Percentiles rank a stretch among this genome's conserved stretches.
These are phyloP conservation scores for Daucus carota DNA, from an alignment of 129 eudicot genomes.

Conservation along the genomic window DNA sequence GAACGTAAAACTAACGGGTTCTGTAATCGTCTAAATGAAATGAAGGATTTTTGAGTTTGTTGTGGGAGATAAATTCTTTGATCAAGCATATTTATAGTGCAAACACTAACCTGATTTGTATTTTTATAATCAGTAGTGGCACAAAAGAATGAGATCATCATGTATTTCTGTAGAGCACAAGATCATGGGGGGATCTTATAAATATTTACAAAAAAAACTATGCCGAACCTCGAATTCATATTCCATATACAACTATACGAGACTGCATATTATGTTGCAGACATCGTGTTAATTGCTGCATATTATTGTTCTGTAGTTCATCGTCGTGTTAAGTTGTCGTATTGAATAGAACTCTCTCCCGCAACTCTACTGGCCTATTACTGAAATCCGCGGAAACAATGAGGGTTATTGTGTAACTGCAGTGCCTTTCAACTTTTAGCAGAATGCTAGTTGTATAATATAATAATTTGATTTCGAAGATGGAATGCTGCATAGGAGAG, in stretches of 20 bases:
- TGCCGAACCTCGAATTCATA: neutral
- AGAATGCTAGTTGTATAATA: neutral
- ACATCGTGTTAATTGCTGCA: neutral
- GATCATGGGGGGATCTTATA: constrained; percentile 8
- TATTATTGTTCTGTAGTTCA: neutral
- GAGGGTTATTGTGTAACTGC: neutral
- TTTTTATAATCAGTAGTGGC: neutral
- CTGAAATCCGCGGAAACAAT: neutral
- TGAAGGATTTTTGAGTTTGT: neutral
- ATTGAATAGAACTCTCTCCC: neutral
- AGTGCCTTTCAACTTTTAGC: neutral
- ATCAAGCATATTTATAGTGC: neutral
- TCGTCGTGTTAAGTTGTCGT: too few relatives aligned
- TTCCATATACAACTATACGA: too few relatives aligned
- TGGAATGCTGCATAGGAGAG: constrained; percentile 15
- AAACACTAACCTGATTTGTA: neutral
- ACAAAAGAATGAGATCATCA: constrained; percentile 7
- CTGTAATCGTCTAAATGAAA: neutral
- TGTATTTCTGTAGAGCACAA: constrained; percentile 7
- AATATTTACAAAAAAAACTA: neutral
- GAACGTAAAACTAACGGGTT: neutral
- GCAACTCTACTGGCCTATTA: neutral
- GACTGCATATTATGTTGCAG: too few relatives aligned
- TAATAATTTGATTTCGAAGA: neutral
- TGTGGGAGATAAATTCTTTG: constrained; percentile 17